Conservation (phyloP, 148 eudicot genomes). For the Rhododendron simsii region DNA sequence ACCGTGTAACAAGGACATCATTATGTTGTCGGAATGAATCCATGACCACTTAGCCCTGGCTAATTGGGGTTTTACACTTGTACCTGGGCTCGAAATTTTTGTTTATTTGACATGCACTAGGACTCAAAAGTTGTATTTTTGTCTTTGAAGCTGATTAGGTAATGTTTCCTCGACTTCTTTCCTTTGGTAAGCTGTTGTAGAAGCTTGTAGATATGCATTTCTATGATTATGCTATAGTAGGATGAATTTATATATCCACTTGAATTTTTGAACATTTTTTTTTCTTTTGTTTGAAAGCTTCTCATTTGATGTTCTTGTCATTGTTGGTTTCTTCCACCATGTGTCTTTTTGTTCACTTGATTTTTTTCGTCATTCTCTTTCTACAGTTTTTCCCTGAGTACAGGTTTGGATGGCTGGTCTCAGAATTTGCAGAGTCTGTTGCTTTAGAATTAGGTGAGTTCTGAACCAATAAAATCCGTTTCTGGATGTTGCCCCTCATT, state of each 20-base stretch:
- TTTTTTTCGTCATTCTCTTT: slow-evolving; percentile 10
- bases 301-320: background rate
- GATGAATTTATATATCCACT: background rate
- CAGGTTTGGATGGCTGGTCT: slow-evolving; percentile 82
- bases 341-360: slow-evolving; percentile 9
- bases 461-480: background rate
- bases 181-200: background rate
- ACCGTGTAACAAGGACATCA: no score
- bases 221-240: background rate
- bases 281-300: background rate
- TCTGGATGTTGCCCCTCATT: slow-evolving; percentile 2
- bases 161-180: background rate
- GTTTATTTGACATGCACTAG: background rate
- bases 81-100: background rate
- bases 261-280: background rate
- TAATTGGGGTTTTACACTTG: background rate
- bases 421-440: slow-evolving; percentile 64
- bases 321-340: background rate
- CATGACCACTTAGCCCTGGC: background rate
- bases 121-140: background rate
- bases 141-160: background rate
- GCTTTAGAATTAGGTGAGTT: slow-evolving; percentile 85
- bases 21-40: background rate
- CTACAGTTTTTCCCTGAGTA: slow-evolving; percentile 88
- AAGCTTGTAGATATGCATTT: background rate